phyloP scores from a whole-genome alignment of 345 rosid species.

The Dipteronia dyeriana region DNA sequence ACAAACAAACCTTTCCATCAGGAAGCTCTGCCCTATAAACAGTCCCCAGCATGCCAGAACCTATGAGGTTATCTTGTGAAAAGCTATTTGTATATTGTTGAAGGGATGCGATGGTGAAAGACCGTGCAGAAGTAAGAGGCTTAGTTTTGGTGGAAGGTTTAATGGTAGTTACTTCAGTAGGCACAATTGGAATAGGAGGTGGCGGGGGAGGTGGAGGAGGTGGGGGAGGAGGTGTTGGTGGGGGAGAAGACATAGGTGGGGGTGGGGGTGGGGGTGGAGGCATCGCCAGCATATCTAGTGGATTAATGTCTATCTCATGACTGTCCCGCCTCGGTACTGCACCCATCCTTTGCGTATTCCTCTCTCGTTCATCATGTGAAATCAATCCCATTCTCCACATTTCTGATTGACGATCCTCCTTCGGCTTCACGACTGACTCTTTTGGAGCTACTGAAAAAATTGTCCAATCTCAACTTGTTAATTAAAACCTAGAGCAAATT shows the following conservation, averaged over 20 bases:
- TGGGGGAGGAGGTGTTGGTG: slow-evolving; percentile 47
- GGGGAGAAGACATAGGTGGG: slow-evolving; percentile 40
- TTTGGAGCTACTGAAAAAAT: slow-evolving; percentile 52
- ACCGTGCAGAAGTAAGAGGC: slow-evolving; percentile 60
- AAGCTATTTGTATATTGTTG: slow-evolving; percentile 96
- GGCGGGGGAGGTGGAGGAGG: slow-evolving; percentile 53
- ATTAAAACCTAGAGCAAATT: slow-evolving; percentile 13
- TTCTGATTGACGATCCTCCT: slow-evolving; percentile 36
- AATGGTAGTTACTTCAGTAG: slow-evolving; percentile 45
- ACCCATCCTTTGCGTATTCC: slow-evolving; percentile 34
- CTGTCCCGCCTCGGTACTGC: slow-evolving; percentile 42
- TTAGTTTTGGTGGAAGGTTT: slow-evolving; percentile 52
- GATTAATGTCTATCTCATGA: slow-evolving; percentile 61
- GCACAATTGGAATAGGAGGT: slow-evolving; percentile 47
- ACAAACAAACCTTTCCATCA: slow-evolving; percentile 63
- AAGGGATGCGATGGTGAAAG: slow-evolving; percentile 88
- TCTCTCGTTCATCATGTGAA: slow-evolving; percentile 49
- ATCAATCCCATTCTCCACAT: slow-evolving; percentile 44
- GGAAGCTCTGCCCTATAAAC: slow-evolving; percentile 92
- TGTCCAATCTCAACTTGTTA: not conserved
- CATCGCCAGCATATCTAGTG: slow-evolving; percentile 42
- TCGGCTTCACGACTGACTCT: slow-evolving; percentile 34
- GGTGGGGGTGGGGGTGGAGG: slow-evolving; percentile 42
- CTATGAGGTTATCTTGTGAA: slow-evolving; percentile 85
- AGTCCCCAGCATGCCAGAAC: slow-evolving; percentile 91